Evolutionary conservation across 2,329 filamentous ascomycete genomes (phyloP).

Genomic region (Aspergillus versicolor): DNA sequence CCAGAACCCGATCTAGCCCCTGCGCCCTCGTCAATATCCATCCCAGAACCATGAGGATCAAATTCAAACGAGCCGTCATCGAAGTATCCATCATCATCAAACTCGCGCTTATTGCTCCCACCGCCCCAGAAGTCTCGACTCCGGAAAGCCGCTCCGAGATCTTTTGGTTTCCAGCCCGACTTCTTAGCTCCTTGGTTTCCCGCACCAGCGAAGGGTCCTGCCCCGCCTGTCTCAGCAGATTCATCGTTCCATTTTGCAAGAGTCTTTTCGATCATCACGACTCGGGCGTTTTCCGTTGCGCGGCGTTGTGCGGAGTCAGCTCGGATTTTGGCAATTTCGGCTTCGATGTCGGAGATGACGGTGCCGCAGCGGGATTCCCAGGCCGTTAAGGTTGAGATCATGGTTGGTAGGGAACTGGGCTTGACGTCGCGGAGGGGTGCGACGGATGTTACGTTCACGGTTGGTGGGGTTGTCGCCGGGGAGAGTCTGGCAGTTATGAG

Average conservation of each 20-base stretch:
- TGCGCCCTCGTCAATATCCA: constrained; percentile 42
- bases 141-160: constrained; percentile 11
- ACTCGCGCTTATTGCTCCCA: constrained; percentile 42
- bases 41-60: constrained; percentile 30
- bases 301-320: constrained; percentile 56
- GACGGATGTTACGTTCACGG: constrained; percentile 75
- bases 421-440: constrained; percentile 83
- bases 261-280: constrained; percentile 51
- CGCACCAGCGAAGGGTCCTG: neutral
- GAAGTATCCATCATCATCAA: constrained; percentile 39
- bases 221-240: constrained; percentile 11
- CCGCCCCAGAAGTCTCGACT: constrained; percentile 13
- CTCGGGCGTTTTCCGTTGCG: constrained; percentile 50
- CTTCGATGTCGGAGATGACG: constrained; percentile 73
- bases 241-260: constrained; percentile 40
- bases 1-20: constrained; percentile 25
- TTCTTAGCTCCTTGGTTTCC: constrained; percentile 10
- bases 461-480: constrained; percentile 73
- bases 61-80: constrained; percentile 32
- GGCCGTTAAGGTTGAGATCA: constrained; percentile 66
- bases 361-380: constrained; percentile 79
- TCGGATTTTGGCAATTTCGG: constrained; percentile 68
- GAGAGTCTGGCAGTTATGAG: constrained; percentile 82
- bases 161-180: constrained; percentile 11
- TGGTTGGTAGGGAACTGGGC: constrained; percentile 67